These are phyloP conservation scores for Trifolium repens DNA, from an alignment of 306 rosid species.

Conservation along the genomic window DNA sequence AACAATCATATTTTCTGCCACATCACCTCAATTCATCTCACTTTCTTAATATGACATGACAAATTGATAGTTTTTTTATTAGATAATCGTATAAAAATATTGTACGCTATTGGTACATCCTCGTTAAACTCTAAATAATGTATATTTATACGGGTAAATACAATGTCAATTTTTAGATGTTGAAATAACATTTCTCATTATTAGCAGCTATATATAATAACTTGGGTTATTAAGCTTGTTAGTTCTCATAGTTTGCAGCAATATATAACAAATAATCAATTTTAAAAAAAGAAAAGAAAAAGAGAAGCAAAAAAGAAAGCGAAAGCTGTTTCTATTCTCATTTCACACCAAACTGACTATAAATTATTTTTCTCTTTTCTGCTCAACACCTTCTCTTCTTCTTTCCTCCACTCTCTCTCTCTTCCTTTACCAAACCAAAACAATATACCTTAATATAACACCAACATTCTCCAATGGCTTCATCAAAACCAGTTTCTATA, in stretches of 20 bases:
- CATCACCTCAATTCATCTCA: no score
- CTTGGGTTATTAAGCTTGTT: background rate
- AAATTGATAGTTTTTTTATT: no score
- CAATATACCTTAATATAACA: conserved; percentile 44
- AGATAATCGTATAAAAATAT: no score
- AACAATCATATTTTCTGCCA: no score
- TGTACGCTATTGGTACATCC: no score
- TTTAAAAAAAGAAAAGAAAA: conserved; percentile 22
- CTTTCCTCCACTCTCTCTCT: conserved; percentile 39
- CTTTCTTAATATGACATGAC: no score
- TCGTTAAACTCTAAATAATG: no score
- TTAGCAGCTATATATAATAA: no score
- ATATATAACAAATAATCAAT: background rate
- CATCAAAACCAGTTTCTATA: background rate
- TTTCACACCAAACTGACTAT: conserved; percentile 9
- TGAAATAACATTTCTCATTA: no score
- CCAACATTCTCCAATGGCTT: conserved; percentile 55
- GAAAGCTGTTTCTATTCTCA: conserved; percentile 35
- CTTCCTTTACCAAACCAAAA: conserved; percentile 60
- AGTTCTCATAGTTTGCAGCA: background rate
- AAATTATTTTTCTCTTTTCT: conserved; percentile 37
- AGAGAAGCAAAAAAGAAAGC: conserved; percentile 31
- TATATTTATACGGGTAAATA: no score
- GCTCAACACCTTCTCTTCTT: conserved; percentile 24
- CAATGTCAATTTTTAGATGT: no score